Conservation (phyloP, 495 filamentous ascomycete genomes). For the Penicillium coffeae region DNA sequence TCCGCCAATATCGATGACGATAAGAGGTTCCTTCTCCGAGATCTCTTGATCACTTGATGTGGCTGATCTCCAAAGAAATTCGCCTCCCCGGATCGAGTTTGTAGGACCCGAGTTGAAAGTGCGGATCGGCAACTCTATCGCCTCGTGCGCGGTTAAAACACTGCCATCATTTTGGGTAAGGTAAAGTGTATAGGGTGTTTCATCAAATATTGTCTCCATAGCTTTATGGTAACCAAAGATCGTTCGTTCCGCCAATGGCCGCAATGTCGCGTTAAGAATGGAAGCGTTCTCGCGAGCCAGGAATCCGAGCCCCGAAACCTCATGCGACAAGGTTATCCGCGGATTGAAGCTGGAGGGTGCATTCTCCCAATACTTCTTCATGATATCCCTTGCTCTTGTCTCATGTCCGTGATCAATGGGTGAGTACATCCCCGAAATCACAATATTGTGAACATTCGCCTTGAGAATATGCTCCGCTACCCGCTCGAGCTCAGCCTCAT, state of each 20-base stretch:
- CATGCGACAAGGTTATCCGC: constrained; percentile 27
- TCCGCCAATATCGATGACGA: constrained; percentile 50
- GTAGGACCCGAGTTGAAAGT: constrained; percentile 52
- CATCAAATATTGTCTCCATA: constrained; percentile 30
- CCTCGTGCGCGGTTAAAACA: constrained; percentile 37
- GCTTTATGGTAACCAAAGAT: constrained; percentile 41
- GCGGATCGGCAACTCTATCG: constrained; percentile 44
- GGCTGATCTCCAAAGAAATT: constrained; percentile 31
- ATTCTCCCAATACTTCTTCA: neutral
- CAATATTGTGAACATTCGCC: constrained; percentile 38
- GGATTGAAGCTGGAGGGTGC: constrained; percentile 4
- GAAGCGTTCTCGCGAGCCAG: constrained; percentile 51
- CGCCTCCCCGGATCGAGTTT: constrained; percentile 50
- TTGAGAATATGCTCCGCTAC: constrained; percentile 7
- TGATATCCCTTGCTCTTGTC: constrained; percentile 6
- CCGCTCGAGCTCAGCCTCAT: constrained; percentile 11
- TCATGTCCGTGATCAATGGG: constrained; percentile 44
- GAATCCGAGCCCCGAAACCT: constrained; percentile 46
- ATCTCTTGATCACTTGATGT: constrained; percentile 26
- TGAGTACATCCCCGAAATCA: constrained; percentile 55
- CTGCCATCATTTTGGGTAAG: constrained; percentile 54
- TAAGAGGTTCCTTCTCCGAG: constrained; percentile 7
- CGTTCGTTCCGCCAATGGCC: constrained; percentile 40
- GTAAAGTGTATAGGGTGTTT: constrained; percentile 37
- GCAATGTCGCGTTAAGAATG: constrained; percentile 49